phyloP scores from a whole-genome alignment of 306 rosid genomes.

The Senna tora region DNA sequence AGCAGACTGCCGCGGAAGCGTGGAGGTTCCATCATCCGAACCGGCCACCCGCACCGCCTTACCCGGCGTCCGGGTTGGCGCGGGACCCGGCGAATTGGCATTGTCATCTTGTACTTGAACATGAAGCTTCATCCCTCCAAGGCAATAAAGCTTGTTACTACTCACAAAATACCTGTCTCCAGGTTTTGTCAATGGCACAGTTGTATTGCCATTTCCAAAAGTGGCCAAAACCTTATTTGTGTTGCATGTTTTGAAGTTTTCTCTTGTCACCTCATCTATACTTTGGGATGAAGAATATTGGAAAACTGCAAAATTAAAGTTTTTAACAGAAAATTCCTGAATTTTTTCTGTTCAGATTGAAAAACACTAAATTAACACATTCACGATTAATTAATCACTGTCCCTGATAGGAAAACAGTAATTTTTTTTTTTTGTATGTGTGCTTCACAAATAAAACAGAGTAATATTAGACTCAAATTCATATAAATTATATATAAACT shows the following conservation, averaged over 20 bases:
- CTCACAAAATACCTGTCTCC: constrained; percentile 72
- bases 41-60: constrained; percentile 31
- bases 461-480: too few relatives aligned
- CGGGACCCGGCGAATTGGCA: constrained; percentile 45
- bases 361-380: too few relatives aligned
- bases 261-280: constrained; percentile 64
- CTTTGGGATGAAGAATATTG: constrained; percentile 71
- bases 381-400: too few relatives aligned
- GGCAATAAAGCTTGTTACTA: constrained; percentile 73
- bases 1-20: constrained; percentile 47
- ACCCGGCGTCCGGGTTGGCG: constrained; percentile 47
- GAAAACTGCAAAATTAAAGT: constrained; percentile 51
- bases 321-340: too few relatives aligned
- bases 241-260: constrained; percentile 64
- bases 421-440: too few relatives aligned
- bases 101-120: constrained; percentile 49
- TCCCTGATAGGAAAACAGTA: too few relatives aligned
- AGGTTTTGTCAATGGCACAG: constrained; percentile 61
- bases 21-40: constrained; percentile 22
- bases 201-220: constrained; percentile 68
- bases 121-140: constrained; percentile 86
- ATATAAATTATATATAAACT: too few relatives aligned
- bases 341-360: too few relatives aligned
- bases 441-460: too few relatives aligned
- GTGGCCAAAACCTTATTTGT: constrained; percentile 53